Evolutionary conservation across 805 yeast species (phyloP), one percentile per base, ranked within the genome.

Genomic region (Starmerella etchellsii): DNA sequence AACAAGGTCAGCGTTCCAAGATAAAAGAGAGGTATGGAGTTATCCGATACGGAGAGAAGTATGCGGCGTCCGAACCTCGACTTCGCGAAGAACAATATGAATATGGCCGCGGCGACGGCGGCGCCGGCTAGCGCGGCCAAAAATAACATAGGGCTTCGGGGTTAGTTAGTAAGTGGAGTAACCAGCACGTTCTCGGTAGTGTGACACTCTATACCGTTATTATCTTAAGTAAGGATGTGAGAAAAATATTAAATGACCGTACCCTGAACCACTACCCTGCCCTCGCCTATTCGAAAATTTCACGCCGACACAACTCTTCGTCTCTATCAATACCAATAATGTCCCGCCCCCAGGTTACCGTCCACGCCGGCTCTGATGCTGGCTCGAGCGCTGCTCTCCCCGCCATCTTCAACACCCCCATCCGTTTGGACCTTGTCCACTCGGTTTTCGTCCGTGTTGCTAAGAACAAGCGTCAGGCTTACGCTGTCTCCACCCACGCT

Each of bases 401-500:
- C 74, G 94, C 95, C 64, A 96, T 91, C 65, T 91, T 91, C 82
- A 70, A 84, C 71, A 95, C 98, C 66, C 99, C 99, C 70, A 93
- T 91, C 77, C 87, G 99, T 78, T 88, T 95, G 66, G 99, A 91
- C 69, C 75, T 91, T 65, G 96, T 91, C 67, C 98, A 87, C 85
- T 72, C 95, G 67, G 99, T 91, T 61, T 91, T 85, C 81, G 82
- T 87, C 68, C 81, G 87, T 67, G 84, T 91, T 62, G 87, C 87
- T 93, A 91, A 91, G 91, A 91, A 91, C 95, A 88, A 88, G 85
- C 85, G 99, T 74, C 99, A 91, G 76, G 96, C 99, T 71, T 91
- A 91, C 81, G 95, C 99, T 68, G 98, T 91, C 61, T 80, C 97
- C 61, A 85, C 78, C 68, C 82, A 85, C 74, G 98, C 98, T 65